Evolutionary conservation across 495 filamentous ascomycete species (phyloP), one percentile per base, ranked within the genome.

Genomic region (Aspergillus heteromorphus): DNA sequence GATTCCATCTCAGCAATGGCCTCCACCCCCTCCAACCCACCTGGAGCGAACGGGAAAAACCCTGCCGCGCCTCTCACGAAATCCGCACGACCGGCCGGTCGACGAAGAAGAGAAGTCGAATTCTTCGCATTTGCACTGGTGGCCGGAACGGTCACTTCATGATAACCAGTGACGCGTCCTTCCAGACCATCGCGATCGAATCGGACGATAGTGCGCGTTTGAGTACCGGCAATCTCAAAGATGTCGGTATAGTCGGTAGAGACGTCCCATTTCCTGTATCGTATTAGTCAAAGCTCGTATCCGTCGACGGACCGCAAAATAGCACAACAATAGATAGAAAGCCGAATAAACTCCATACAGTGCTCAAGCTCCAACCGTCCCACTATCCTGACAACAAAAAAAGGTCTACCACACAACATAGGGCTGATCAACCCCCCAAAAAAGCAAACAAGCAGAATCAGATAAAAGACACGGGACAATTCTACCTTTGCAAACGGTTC

Each of bases 61-160:
- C 93, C 95, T 18, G 92, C 89, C 17, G 87, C 91, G 14, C 93
- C 93, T n/a, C 93, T 81, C 18, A 98, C 92, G 67, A 97, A 96
- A 48, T 97, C 92, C 34, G 89, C 90, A 58, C 88, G 82, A 53
- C 82, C 83, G 36, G 92, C 93, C 21, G 92, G 92, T 61, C 93
- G 93, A 36, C 93, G 81, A 9, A 88, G 72, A 34, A 98, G 76
- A 0, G 91, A 96, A 0, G 95, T 98, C 19, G 92, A 97, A 63
- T 95, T 96, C 73, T 98, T 98, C 4, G 93, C 93, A 16, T 87
- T 97, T 1, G 89, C 90, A 53, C 88, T 92, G 54, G 81, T 85
- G 19, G 92, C 91, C 14, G 92, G 92, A 20, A 97, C 83, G 0
- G 93, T 97, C 47, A 97, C 87, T 71, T 97, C 92, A 64, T 84